Conservation (phyloP, 2,329 filamentous ascomycete genomes). For the Lithohypha guttulata region DNA sequence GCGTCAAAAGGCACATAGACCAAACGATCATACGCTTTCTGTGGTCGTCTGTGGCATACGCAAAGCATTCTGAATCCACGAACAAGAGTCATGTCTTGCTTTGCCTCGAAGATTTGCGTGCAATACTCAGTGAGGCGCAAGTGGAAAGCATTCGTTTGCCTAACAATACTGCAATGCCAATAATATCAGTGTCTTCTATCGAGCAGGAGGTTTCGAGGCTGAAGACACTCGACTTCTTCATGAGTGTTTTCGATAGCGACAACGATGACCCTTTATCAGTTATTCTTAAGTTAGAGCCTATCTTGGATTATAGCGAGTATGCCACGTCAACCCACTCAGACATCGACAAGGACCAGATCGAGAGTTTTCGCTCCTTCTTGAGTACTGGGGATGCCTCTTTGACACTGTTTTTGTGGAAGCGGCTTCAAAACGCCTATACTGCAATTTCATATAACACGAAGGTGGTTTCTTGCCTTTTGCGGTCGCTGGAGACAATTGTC, state of each 20-base stretch:
- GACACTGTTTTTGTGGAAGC: slow-evolving; percentile 78
- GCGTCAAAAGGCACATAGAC: slow-evolving; percentile 26
- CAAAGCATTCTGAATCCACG: slow-evolving; percentile 46
- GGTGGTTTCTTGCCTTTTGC: slow-evolving; percentile 74
- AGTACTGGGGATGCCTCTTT: slow-evolving; percentile 70
- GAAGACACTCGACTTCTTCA: slow-evolving; percentile 93
- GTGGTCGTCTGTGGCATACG: slow-evolving; percentile 55
- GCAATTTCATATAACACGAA: slow-evolving; percentile 78
- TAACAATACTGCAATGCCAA: slow-evolving; percentile 82
- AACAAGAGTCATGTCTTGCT: slow-evolving; percentile 49
- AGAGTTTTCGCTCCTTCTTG: slow-evolving; percentile 78
- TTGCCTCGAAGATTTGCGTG: slow-evolving; percentile 53
- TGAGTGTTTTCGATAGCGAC: slow-evolving; percentile 76
- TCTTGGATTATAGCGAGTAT: slow-evolving; percentile 55
- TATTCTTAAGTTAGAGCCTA: slow-evolving; percentile 85
- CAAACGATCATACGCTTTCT: slow-evolving; percentile 48
- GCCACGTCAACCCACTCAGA: slow-evolving; percentile 18
- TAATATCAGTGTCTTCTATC: slow-evolving; percentile 70
- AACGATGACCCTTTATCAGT: slow-evolving; percentile 69
- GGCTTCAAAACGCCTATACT: slow-evolving; percentile 79
- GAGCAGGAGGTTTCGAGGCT: slow-evolving; percentile 86
- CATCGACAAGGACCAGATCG: slow-evolving; percentile 37
- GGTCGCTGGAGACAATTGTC: slow-evolving; percentile 74
- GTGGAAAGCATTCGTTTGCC: slow-evolving; percentile 50
- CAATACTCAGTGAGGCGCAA: slow-evolving; percentile 38